These are phyloP conservation scores for Aspergillus homomorphus DNA, from an alignment of 495 filamentous ascomycete species.

Conservation along the genomic window DNA sequence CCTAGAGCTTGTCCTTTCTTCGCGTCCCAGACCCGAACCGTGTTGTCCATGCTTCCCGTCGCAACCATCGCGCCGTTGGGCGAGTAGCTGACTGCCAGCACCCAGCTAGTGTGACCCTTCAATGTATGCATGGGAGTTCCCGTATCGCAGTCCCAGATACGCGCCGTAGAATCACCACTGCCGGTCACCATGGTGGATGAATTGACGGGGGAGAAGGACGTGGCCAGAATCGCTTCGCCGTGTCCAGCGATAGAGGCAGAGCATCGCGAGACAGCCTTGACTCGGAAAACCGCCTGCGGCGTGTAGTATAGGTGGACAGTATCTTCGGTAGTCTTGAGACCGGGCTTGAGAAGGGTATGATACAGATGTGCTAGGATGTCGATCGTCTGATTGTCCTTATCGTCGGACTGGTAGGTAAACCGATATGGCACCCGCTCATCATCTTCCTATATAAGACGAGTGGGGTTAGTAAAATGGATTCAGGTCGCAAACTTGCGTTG, in stretches of 20 bases:
- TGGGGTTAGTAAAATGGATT: neutral
- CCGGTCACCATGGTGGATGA: constrained; percentile 84
- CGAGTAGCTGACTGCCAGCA: constrained; percentile 81
- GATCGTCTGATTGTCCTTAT: constrained; percentile 53
- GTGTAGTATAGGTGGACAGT: constrained; percentile 75
- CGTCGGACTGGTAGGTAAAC: constrained; percentile 65
- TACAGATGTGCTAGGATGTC: constrained; percentile 70
- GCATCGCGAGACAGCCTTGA: constrained; percentile 87
- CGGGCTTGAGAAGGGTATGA: constrained; percentile 62
- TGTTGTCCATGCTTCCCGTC: constrained; percentile 92
- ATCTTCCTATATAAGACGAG: constrained; percentile 48
- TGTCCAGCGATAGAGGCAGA: constrained; percentile 87
- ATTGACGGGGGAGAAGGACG: constrained; percentile 79
- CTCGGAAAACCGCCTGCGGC: constrained; percentile 91
- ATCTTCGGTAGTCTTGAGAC: constrained; percentile 67
- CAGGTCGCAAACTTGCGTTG: neutral
- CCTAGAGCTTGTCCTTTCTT: constrained; percentile 75
- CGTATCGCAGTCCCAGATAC: constrained; percentile 94
- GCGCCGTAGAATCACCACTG: constrained; percentile 85
- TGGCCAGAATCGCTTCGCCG: constrained; percentile 85
- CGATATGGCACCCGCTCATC: constrained; percentile 84
- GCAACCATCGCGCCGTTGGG: constrained; percentile 79
- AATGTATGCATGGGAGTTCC: constrained; percentile 86
- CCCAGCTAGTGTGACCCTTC: constrained; percentile 93
- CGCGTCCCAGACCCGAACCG: constrained; percentile 85